Evolutionary conservation across 345 rosid genomes (phyloP).

Genomic region (Nasturtium officinale): DNA sequence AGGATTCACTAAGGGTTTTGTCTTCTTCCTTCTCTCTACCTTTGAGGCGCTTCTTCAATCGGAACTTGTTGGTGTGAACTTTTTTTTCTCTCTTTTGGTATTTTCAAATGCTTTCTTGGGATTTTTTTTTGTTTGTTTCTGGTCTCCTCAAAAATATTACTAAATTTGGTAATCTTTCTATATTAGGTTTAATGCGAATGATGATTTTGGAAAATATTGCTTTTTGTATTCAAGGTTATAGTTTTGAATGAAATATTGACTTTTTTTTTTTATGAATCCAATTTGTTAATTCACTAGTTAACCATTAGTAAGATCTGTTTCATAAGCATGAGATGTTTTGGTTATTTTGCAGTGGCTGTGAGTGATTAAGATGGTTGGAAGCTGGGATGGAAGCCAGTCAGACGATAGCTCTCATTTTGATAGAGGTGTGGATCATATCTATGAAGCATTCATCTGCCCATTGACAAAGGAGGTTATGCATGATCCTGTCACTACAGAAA

Average conservation of each 20-base stretch:
- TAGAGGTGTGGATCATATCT: conserved; percentile 74
- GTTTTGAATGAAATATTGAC: too few species aligned
- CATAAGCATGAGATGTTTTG: not conserved
- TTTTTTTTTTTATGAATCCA: too few species aligned
- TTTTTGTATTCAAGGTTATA: not conserved
- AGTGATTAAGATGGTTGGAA: conserved; percentile 57
- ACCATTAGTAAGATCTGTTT: not conserved
- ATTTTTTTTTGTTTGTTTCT: not conserved
- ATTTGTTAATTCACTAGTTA: too few species aligned
- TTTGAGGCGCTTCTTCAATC: conserved; percentile 21
- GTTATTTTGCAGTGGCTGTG: conserved; percentile 26
- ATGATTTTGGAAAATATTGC: not conserved
- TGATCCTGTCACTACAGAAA: conserved; percentile 84
- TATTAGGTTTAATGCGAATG: conserved; percentile 9
- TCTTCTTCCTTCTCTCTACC: not conserved
- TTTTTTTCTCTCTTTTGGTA: not conserved
- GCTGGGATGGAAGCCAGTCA: conserved; percentile 79
- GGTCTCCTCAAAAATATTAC: not conserved
- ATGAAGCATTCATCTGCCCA: conserved; percentile 92
- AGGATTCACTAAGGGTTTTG: not conserved
- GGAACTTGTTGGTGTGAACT: conserved; percentile 16
- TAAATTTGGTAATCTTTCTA: conserved; percentile 23
- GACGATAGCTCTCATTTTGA: conserved; percentile 82
- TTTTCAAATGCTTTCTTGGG: conserved; percentile 17
- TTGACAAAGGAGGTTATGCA: conserved; percentile 84